Conservation (phyloP, 1,284 basidiomycete genomes). For the Ustilago esculenta region DNA sequence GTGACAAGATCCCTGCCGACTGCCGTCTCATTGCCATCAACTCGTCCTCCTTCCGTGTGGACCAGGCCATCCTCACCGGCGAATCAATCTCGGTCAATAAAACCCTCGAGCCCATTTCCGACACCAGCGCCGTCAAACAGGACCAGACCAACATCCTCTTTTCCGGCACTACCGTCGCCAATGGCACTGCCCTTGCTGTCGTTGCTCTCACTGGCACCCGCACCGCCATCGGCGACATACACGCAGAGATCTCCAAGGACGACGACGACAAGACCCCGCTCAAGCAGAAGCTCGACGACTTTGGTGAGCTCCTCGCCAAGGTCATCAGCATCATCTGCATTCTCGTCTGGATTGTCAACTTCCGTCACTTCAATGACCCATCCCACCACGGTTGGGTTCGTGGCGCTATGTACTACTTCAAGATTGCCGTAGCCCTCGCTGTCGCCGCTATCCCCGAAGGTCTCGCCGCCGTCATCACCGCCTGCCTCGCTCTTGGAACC, state of each 20-base stretch:
- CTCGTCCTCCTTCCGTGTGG: constrained; percentile 60
- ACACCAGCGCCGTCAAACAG: constrained; percentile 63
- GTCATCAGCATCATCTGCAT: constrained; percentile 66
- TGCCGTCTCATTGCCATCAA: constrained; percentile 62
- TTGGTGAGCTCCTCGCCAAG: constrained; percentile 65
- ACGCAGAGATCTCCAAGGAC: constrained; percentile 62
- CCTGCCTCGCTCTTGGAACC: constrained; percentile 65
- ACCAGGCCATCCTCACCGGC: constrained; percentile 66
- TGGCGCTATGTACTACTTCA: constrained; percentile 67
- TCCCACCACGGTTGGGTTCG: constrained; percentile 63
- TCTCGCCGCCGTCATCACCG: constrained; percentile 66
- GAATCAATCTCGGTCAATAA: constrained; percentile 65
- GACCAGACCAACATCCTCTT: constrained; percentile 67
- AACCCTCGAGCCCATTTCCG: constrained; percentile 44
- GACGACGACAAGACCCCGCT: constrained; percentile 64
- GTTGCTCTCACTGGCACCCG: constrained; percentile 58
- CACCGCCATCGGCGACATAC: constrained; percentile 65
- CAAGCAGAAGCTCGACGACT: constrained; percentile 66
- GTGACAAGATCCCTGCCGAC: constrained; percentile 66
- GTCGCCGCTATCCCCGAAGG: constrained; percentile 66
- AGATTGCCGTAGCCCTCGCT: constrained; percentile 66
- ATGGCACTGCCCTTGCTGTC: constrained; percentile 59
- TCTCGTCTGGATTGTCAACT: constrained; percentile 66
- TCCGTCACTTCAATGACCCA: constrained; percentile 66
- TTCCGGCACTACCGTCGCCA: constrained; percentile 63